Percentiles rank a stretch among this genome's conserved stretches.
phyloP scores from a whole-genome alignment of 805 yeast genomes.

The Scheffersomyces ergatensis region DNA sequence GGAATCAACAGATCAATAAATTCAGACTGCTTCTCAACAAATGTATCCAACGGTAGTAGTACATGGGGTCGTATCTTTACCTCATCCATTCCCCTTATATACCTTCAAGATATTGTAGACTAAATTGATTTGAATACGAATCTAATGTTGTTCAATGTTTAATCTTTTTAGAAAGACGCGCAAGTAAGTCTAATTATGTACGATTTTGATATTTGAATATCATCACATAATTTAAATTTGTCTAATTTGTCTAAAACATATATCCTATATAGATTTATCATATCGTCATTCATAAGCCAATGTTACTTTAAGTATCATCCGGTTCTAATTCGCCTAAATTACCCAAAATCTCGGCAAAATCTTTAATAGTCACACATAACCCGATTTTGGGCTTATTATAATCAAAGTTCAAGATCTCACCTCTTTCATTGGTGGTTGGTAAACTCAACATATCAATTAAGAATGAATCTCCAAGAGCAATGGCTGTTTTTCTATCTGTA shows the following conservation, averaged over 20 bases:
- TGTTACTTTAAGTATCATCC: background rate
- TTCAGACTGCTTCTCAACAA: constrained; percentile 1
- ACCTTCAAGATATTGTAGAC: no score
- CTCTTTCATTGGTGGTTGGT: constrained; percentile 22
- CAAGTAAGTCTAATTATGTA: no score
- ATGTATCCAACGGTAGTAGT: constrained; percentile 3
- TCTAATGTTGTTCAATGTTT: no score
- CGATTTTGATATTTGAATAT: no score
- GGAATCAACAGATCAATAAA: constrained; percentile 7
- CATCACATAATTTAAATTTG: no score
- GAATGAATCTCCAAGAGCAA: constrained; percentile 24
- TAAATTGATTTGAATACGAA: no score
- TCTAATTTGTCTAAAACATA: no score
- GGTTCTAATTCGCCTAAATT: constrained; percentile 34
- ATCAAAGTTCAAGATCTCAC: constrained; percentile 27
- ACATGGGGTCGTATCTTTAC: constrained; percentile 1
- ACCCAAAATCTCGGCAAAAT: constrained; percentile 42
- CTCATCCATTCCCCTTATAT: background rate
- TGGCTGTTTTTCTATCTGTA: constrained; percentile 10
- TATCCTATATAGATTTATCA: no score
- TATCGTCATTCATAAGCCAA: no score
- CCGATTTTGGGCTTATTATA: constrained; percentile 22
- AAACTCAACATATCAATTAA: constrained; percentile 44
- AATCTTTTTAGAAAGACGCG: no score
- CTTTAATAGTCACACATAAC: constrained; percentile 30